Percentiles rank a stretch among this genome's conserved stretches.
These are phyloP conservation scores for Salmacisia buchloeana DNA, from an alignment of 1,284 basidiomycete species.

Conservation along the genomic window DNA sequence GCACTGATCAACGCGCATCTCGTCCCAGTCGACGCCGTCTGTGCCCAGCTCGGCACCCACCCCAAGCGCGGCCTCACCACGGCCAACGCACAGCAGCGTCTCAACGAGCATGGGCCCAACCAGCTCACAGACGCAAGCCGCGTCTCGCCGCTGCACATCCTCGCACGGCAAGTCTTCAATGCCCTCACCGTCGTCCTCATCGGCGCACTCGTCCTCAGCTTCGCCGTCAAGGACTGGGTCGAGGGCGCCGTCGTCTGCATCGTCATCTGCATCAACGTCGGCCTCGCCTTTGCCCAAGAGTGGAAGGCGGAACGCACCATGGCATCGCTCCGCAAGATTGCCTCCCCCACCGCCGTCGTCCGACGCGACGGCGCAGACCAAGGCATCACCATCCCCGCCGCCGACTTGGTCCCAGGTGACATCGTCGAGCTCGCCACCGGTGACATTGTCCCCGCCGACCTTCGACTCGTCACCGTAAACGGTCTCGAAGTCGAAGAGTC, in stretches of 20 bases:
- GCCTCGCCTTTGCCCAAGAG: conserved; percentile 43
- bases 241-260: conserved; percentile 21
- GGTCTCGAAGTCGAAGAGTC: conserved; percentile 45
- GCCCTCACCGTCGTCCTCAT: conserved; percentile 35
- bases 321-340: conserved; percentile 38
- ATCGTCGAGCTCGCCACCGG: conserved; percentile 53
- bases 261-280: conserved; percentile 37
- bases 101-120: conserved; percentile 28
- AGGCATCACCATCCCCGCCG: conserved; percentile 19
- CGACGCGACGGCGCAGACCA: conserved; percentile 18
- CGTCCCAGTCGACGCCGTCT: conserved; percentile 21
- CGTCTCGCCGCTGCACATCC: conserved; percentile 34
- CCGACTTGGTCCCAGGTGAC: conserved; percentile 54
- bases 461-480: conserved; percentile 31
- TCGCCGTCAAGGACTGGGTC: conserved; percentile 24
- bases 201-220: conserved; percentile 21
- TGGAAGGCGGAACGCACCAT: conserved; percentile 43
- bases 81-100: conserved; percentile 23
- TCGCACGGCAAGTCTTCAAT: conserved; percentile 42
- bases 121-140: conserved; percentile 31
- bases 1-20: conserved; percentile 13
- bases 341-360: conserved; percentile 36
- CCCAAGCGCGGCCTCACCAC: conserved; percentile 24
- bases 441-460: conserved; percentile 39
- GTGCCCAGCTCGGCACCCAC: conserved; percentile 27